Percentiles rank a stretch among this genome's conserved stretches.
phyloP scores from a whole-genome alignment of 306 rosid species.

The Vigna trinervia region DNA sequence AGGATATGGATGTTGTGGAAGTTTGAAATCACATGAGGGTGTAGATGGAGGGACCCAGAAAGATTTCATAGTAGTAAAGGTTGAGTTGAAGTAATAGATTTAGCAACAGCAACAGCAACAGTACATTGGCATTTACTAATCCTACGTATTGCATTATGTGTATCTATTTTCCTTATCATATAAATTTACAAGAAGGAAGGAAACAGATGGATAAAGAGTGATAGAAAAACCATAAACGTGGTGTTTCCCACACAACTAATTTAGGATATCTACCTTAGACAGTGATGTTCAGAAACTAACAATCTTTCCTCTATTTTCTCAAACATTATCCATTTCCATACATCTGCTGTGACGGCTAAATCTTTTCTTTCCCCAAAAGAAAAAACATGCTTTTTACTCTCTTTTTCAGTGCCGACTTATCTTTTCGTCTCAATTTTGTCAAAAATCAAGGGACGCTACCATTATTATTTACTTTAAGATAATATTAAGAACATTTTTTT shows the following conservation, averaged over 20 bases:
- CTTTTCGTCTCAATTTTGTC: background rate
- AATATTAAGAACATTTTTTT: no score
- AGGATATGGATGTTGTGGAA: slow-evolving; percentile 21
- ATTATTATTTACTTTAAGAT: background rate
- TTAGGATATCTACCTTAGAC: slow-evolving; percentile 34
- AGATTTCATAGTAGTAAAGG: background rate
- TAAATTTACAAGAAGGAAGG: background rate
- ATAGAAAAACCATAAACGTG: slow-evolving; percentile 48
- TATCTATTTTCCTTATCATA: slow-evolving; percentile 42
- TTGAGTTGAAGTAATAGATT: background rate
- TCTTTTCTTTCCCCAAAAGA: background rate
- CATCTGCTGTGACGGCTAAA: slow-evolving; percentile 16
- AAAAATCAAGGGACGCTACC: background rate
- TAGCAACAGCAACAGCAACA: slow-evolving; percentile 19
- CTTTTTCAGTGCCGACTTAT: background rate
- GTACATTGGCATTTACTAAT: slow-evolving; percentile 3
- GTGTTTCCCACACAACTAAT: slow-evolving; percentile 46
- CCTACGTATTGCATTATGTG: background rate
- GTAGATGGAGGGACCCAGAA: background rate
- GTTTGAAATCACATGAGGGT: slow-evolving; percentile 30
- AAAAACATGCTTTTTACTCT: background rate
- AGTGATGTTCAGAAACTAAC: slow-evolving; percentile 35
- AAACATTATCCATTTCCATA: slow-evolving; percentile 6
- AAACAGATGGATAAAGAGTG: slow-evolving; percentile 35
- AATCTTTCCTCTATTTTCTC: background rate